A percentile compares a stretch with the other conserved stretches of the same genome.
phyloP scores from a whole-genome alignment of 1,139 yeast species.

The Saccharomyces hybrid region DNA sequence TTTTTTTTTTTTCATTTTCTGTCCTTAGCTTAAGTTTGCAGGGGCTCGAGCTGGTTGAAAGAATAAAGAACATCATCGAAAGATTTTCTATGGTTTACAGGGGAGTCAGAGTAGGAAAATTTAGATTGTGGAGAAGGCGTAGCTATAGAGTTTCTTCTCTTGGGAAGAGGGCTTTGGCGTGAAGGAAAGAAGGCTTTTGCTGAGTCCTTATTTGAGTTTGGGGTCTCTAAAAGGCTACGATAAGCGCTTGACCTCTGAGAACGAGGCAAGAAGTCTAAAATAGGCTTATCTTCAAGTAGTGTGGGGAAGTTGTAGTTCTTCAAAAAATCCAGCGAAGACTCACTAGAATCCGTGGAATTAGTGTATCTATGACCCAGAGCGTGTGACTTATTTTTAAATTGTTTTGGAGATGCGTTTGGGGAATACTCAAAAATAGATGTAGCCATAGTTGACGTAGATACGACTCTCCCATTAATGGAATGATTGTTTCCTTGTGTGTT shows the following conservation, averaged over 20 bases:
- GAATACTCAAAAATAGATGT: slow-evolving; percentile 26
- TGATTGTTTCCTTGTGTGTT: slow-evolving; percentile 4
- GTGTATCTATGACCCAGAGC: slow-evolving; percentile 4
- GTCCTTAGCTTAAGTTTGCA: neutral
- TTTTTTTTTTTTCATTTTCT: neutral
- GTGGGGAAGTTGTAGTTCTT: slow-evolving; percentile 28
- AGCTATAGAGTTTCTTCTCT: slow-evolving; percentile 1
- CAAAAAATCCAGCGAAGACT: slow-evolving; percentile 22
- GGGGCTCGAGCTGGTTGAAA: neutral
- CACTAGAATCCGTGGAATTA: slow-evolving; percentile 14
- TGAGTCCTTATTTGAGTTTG: neutral
- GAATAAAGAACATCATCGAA: neutral
- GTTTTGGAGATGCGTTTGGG: slow-evolving; percentile 10
- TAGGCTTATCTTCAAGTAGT: slow-evolving; percentile 17
- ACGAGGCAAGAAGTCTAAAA: neutral
- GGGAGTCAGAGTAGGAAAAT: neutral
- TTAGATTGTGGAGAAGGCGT: neutral
- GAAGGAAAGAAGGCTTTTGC: neutral
- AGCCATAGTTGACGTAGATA: slow-evolving; percentile 29
- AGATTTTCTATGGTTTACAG: neutral
- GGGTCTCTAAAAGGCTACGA: neutral
- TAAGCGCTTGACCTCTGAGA: neutral
- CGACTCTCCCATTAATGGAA: slow-evolving; percentile 18
- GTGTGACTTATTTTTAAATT: neutral
- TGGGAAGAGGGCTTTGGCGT: neutral